Conservation (phyloP, 192 early-diverging fungal genomes). For the Backusella westeae region DNA sequence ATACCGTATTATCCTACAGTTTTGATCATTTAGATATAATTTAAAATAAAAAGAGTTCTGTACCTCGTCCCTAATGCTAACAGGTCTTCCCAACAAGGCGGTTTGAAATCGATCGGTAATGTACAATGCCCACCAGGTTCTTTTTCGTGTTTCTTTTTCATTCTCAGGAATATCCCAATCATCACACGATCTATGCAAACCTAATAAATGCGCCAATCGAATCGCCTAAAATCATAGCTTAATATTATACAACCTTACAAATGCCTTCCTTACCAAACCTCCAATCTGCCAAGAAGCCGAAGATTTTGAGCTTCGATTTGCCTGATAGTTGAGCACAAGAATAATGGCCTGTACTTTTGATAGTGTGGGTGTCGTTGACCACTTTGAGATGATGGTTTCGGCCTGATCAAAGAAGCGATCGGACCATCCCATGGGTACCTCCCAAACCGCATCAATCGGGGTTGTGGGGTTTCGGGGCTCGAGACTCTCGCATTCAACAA, state of each 20-base stretch:
- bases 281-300: conserved; percentile 26
- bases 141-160: conserved; percentile 8
- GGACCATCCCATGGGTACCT: conserved; percentile 28
- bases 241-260: too few relatives aligned
- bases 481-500: conserved; percentile 19
- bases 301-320: conserved; percentile 20
- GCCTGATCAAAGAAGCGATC: conserved; percentile 27
- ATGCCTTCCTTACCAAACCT: neutral
- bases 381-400: conserved; percentile 12
- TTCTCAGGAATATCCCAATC: conserved; percentile 7
- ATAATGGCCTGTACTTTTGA: conserved; percentile 33
- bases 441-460: conserved; percentile 21
- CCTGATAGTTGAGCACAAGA: conserved; percentile 22
- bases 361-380: conserved; percentile 14
- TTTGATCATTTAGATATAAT: neutral
- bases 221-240: neutral
- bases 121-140: conserved; percentile 9
- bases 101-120: conserved; percentile 10
- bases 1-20: conserved; percentile 10
- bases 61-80: neutral
- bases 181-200: conserved; percentile 6
- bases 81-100: neutral
- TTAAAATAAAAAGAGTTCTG: neutral
- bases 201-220: conserved; percentile 6
- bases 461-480: neutral